A percentile compares a stretch with the other conserved stretches of the same genome.
Conservation (phyloP, 768 basidiomycete genomes). For the Lentinula edodes region DNA sequence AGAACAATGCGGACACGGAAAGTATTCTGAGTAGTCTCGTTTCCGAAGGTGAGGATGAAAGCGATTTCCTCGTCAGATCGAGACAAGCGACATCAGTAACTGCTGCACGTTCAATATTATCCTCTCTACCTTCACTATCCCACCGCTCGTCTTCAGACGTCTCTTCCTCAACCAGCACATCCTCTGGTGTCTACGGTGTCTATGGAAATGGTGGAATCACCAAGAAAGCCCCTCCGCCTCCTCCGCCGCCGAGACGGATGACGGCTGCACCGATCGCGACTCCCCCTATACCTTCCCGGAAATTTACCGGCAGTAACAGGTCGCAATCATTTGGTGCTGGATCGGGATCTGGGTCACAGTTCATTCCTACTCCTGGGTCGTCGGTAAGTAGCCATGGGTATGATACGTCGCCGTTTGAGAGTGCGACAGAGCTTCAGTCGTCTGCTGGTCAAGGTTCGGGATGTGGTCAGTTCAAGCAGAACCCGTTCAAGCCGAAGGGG, state of each 20-base stretch:
- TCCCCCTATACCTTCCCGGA: conserved; percentile 45
- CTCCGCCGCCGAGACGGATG: conserved; percentile 50
- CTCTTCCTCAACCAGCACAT: neutral
- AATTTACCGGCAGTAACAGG: conserved; percentile 13
- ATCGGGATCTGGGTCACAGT: neutral
- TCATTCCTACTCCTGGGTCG: conserved; percentile 21
- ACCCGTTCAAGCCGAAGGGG: conserved; percentile 59
- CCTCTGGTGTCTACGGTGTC: neutral
- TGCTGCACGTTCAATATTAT: neutral
- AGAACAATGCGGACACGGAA: conserved; percentile 24
- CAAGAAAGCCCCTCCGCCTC: conserved; percentile 58
- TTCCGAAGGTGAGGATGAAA: conserved; percentile 5
- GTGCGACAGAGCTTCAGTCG: conserved; percentile 35
- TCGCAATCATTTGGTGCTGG: conserved; percentile 11
- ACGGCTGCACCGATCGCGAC: conserved; percentile 25
- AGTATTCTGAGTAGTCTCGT: conserved; percentile 12
- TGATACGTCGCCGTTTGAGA: conserved; percentile 63
- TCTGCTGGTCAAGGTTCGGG: conserved; percentile 18
- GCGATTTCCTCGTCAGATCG: neutral
- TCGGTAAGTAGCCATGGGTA: conserved; percentile 30
- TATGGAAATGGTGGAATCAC: neutral
- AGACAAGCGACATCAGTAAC: conserved; percentile 2
- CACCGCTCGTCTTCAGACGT: conserved; percentile 10
- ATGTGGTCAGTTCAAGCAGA: conserved; percentile 58
- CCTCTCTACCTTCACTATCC: conserved; percentile 9